Conservation (phyloP, 768 basidiomycete genomes). For the Cantharellus anzutake region DNA sequence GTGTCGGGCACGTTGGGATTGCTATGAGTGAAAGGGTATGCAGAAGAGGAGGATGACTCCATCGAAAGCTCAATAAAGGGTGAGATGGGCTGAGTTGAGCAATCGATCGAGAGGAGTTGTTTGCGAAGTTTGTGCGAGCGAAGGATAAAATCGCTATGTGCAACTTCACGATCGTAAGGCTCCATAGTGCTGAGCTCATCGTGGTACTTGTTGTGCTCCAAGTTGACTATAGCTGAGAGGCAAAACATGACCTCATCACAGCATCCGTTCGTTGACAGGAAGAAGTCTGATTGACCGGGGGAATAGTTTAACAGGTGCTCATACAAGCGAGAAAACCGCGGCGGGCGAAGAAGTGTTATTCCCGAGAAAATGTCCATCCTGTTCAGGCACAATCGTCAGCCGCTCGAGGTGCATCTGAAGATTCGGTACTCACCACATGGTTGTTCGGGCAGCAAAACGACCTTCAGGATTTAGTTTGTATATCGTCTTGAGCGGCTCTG, state of each 20-base stretch:
- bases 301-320: not conserved
- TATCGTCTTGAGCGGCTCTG: not conserved
- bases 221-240: not conserved
- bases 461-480: not conserved
- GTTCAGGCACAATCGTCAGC: not conserved
- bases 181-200: not conserved
- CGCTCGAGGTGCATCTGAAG: not conserved
- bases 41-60: no score
- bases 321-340: not conserved
- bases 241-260: not conserved
- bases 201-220: not conserved
- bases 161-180: not conserved
- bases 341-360: not conserved
- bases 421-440: not conserved
- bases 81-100: not conserved
- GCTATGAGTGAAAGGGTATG: no score
- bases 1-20: not conserved
- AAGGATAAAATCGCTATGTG: not conserved
- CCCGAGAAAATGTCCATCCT: not conserved
- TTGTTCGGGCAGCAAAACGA: not conserved
- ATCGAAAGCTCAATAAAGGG: not conserved
- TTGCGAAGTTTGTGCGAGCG: not conserved
- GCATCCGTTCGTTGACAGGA: not conserved
- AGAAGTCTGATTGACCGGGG: not conserved
- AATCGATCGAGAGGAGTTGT: not conserved